Evolutionary conservation across 2,329 filamentous ascomycete genomes (phyloP).

Genomic region (Aspergillus sp.): DNA sequence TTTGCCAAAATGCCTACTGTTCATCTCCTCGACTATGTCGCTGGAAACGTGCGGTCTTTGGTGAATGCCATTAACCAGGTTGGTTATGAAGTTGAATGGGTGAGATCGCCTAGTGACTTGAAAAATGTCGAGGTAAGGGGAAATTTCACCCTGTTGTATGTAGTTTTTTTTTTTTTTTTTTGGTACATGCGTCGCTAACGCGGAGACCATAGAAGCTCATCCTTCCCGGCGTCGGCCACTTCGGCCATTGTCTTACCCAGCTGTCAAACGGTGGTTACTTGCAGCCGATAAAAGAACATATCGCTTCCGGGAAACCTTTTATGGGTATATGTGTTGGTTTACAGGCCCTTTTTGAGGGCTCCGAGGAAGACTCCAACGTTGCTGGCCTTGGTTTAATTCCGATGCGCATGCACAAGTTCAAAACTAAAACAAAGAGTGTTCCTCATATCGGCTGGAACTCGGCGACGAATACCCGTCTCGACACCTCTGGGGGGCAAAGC

Average conservation of each 20-base stretch:
- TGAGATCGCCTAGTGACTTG: constrained; percentile 81
- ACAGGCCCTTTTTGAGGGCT: constrained; percentile 85
- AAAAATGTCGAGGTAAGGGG: constrained; percentile 72
- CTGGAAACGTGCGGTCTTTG: constrained; percentile 91
- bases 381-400: constrained; percentile 75
- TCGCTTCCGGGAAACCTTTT: constrained; percentile 89
- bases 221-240: constrained; percentile 93
- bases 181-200: neutral
- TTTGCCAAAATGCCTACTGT: constrained; percentile 45
- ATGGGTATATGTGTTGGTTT: constrained; percentile 97
- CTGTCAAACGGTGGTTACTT: constrained; percentile 79
- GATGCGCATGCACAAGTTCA: constrained; percentile 70
- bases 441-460: constrained; percentile 99
- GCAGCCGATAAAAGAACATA: constrained; percentile 78
- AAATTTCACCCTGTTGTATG: neutral
- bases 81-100: constrained; percentile 90
- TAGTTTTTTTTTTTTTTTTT: neutral
- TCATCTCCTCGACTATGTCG: constrained; percentile 75
- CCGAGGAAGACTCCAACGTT: constrained; percentile 71
- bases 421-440: constrained; percentile 78
- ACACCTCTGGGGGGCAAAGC: constrained; percentile 47
- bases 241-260: constrained; percentile 90
- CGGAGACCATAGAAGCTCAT: constrained; percentile 71
- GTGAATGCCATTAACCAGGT: constrained; percentile 97
- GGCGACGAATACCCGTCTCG: constrained; percentile 58